phyloP scores from a whole-genome alignment of 129 eudicot species.

The Solidago caesia region DNA sequence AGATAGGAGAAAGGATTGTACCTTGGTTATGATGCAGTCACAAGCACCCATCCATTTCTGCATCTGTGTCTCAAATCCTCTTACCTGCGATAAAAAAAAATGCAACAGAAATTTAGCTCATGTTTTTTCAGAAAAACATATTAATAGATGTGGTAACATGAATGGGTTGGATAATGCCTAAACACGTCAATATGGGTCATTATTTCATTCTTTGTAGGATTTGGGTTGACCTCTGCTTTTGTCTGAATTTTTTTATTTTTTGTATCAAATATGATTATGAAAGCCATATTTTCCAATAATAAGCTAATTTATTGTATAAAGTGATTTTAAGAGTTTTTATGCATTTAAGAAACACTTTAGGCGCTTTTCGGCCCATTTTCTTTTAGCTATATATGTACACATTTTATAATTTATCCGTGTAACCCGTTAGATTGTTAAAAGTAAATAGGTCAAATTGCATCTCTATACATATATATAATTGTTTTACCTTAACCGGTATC shows the following conservation, averaged over 20 bases:
- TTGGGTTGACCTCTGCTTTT: background rate
- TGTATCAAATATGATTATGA: too few relatives aligned
- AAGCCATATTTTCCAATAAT: too few relatives aligned
- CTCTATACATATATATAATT: background rate
- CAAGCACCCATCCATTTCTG: constrained; percentile 99
- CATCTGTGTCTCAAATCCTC: constrained; percentile 94
- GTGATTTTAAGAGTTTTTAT: too few relatives aligned
- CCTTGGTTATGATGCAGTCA: constrained; percentile 95
- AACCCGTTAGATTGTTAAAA: background rate
- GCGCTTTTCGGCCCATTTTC: background rate
- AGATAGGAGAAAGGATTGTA: constrained; percentile 24
- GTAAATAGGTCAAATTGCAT: background rate
- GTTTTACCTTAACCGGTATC: constrained; percentile 77
- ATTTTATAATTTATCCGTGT: too few relatives aligned
- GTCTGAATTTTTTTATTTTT: too few relatives aligned
- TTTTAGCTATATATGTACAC: too few relatives aligned
- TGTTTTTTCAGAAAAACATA: background rate
- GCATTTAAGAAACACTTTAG: background rate
- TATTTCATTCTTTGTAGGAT: too few relatives aligned
- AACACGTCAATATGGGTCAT: too few relatives aligned
- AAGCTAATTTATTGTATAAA: too few relatives aligned
- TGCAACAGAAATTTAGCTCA: background rate
- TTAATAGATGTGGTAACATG: background rate
- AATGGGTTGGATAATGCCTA: background rate
- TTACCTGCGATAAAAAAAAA: constrained; percentile 42